Conservation (phyloP, 139 green algal genomes). For the Pseudopediastrum boryanum region DNA sequence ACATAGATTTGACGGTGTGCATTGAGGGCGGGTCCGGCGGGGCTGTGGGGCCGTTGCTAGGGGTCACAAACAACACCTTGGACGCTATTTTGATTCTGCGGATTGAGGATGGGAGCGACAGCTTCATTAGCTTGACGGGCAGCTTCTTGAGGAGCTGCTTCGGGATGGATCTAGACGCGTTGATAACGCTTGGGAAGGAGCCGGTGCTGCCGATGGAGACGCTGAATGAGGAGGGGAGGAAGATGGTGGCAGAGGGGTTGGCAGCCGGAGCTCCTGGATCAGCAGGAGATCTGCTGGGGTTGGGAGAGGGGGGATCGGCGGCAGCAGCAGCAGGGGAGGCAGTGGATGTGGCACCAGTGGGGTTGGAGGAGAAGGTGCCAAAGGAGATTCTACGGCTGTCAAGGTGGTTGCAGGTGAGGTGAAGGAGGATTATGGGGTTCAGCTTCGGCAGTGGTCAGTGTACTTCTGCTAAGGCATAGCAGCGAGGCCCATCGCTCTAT, state of each 20-base stretch:
- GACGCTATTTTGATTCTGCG: conserved; percentile 74
- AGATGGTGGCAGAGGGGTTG: neutral
- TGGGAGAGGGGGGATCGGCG: neutral
- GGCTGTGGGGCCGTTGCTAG: too few species aligned
- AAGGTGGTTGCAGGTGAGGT: conserved; percentile 24
- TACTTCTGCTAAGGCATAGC: neutral
- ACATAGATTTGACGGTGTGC: neutral
- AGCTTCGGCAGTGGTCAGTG: neutral
- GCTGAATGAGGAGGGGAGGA: neutral
- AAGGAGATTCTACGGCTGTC: conserved; percentile 33
- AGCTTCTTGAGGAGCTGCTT: conserved; percentile 58
- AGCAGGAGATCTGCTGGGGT: conserved; percentile 11
- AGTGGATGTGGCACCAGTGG: neutral
- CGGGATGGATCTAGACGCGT: conserved; percentile 35
- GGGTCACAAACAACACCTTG: conserved; percentile 37
- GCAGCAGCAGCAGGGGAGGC: neutral
- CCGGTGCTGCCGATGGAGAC: neutral
- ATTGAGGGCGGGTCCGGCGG: too few species aligned
- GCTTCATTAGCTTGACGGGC: conserved; percentile 66
- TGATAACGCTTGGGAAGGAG: neutral
- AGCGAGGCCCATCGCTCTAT: too few species aligned
- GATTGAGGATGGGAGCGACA: conserved; percentile 69
- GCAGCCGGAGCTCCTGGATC: neutral
- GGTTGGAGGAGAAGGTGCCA: conserved; percentile 10
- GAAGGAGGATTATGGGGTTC: neutral